Evolutionary conservation across 805 yeast species (phyloP), one percentile per base, ranked within the genome.

Genomic region (Metahyphopichia silvanorum): DNA sequence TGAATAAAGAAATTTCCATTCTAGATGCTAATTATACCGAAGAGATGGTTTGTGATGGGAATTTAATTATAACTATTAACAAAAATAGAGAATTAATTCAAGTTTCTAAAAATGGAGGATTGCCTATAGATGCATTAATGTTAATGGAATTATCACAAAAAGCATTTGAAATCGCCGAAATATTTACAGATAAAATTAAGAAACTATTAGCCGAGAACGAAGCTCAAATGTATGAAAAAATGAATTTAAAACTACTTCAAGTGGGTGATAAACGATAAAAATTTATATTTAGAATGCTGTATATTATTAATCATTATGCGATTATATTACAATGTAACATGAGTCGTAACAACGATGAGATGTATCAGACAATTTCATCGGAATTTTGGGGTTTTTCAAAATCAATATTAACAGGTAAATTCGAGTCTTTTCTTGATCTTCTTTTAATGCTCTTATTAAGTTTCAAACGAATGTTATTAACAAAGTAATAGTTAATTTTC

Each of bases 71-170:
- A 20, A 87, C 98, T 0, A 60, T 89, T 36, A 93, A 93, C 55
- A 86, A 84, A 46, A 91, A 91, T 53, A 75, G 91, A 44, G 98
- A 93, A 49, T 66, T 93, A 6, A 89, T 95, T 30, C 98, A 93
- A 54, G 70, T 93, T 18, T 73, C 83, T 26, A 93, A 91, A 51
- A 85, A 88, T 20, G 98, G 98, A 31, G 97, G 96, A 0, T 63
- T 85, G 28, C 85, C 89, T 5, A 76, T 91, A 43, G 89, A 86
- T 48, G 86, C 93, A 0, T 50, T 71, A 22, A 63, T 73, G 16
- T 60, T 91, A 31, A 65, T 86, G 67, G 77, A 79, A 16, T 82
- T 93, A 53, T 73, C 84, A 20, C 74, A 74, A 37, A 64, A 71
- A 35, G 93, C 96, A 2, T 77, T 74, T 47, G 53, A 55, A 3